Evolutionary conservation across 306 rosid genomes (phyloP).

Genomic region (Mimosa bimucronata): DNA sequence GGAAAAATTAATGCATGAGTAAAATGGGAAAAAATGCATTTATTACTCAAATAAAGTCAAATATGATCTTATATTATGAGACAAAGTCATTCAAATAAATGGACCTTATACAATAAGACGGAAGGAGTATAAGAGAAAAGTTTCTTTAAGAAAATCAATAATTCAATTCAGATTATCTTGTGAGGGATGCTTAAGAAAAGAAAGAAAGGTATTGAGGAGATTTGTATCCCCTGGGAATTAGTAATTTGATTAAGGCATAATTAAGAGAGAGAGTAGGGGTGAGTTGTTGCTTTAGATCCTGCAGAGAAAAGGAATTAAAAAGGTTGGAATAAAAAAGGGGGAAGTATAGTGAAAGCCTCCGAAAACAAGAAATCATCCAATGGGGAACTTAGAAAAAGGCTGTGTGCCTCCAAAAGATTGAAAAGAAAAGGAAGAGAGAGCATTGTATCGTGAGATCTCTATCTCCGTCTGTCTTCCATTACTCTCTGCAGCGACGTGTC

Average conservation of each 20-base stretch:
- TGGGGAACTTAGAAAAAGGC: slow-evolving; percentile 39
- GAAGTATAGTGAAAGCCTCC: slow-evolving; percentile 31
- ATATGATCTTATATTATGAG: no score
- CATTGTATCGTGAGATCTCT: slow-evolving; percentile 21
- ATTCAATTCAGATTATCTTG: no score
- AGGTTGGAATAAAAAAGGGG: background rate
- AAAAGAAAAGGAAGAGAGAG: slow-evolving; percentile 3
- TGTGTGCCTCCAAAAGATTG: slow-evolving; percentile 9
- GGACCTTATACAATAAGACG: no score
- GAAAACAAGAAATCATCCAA: slow-evolving; percentile 30
- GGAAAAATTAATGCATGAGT: no score
- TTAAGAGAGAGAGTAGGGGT: slow-evolving; percentile 20
- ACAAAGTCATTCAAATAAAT: no score
- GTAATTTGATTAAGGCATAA: background rate
- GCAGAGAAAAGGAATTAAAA: background rate
- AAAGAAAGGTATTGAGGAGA: no score
- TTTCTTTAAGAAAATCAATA: no score
- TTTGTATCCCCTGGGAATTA: background rate
- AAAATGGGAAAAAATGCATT: no score
- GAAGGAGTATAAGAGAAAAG: no score
- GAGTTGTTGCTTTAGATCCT: slow-evolving; percentile 37
- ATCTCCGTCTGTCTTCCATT: slow-evolving; percentile 39
- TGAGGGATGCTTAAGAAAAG: no score
- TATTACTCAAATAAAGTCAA: no score
- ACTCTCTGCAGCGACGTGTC: slow-evolving; percentile 79